A percentile compares a stretch with the other conserved stretches of the same genome.
Conservation (phyloP, 495 filamentous ascomycete genomes). For the Penicillium atrosanguineum region DNA sequence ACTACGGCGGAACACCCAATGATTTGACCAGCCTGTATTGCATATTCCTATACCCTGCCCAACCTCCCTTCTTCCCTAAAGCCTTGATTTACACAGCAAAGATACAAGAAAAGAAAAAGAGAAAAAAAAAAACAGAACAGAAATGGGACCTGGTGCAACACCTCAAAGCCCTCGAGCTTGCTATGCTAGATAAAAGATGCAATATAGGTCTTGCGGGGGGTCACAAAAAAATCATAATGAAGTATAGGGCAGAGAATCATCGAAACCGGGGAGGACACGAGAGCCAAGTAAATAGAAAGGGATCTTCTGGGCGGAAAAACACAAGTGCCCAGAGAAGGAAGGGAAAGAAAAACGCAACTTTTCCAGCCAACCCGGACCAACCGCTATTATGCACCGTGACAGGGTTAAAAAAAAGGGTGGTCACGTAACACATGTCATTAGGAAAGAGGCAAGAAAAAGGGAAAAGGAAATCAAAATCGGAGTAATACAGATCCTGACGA, state of each 20-base stretch:
- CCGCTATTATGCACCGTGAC: conserved; percentile 51
- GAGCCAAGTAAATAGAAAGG: conserved; percentile 1
- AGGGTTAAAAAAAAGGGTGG: conserved; percentile 20
- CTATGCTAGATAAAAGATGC: conserved; percentile 29
- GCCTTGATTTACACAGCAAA: neutral
- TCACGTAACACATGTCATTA: conserved; percentile 53
- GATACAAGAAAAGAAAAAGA: conserved; percentile 7
- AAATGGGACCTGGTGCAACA: conserved; percentile 18
- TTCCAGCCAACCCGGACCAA: conserved; percentile 40
- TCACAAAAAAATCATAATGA: conserved; percentile 6
- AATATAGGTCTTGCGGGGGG: conserved; percentile 14
- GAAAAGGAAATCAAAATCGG: conserved; percentile 29
- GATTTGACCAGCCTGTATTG: neutral
- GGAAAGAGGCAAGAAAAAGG: conserved; percentile 10
- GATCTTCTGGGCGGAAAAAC: conserved; percentile 16
- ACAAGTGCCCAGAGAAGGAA: conserved; percentile 33
- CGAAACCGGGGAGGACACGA: conserved; percentile 5
- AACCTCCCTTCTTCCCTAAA: neutral
- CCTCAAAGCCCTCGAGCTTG: conserved; percentile 27
- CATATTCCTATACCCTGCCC: neutral
- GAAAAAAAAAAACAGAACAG: conserved; percentile 2
- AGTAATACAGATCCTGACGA: conserved; percentile 46
- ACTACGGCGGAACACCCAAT: neutral
- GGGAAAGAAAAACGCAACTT: conserved; percentile 38
- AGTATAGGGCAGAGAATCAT: conserved; percentile 18